A percentile compares a stretch with the other conserved stretches of the same genome.
These are phyloP conservation scores for Diaporthe australafricana DNA, from an alignment of 2,329 filamentous ascomycete species.

Conservation along the genomic window DNA sequence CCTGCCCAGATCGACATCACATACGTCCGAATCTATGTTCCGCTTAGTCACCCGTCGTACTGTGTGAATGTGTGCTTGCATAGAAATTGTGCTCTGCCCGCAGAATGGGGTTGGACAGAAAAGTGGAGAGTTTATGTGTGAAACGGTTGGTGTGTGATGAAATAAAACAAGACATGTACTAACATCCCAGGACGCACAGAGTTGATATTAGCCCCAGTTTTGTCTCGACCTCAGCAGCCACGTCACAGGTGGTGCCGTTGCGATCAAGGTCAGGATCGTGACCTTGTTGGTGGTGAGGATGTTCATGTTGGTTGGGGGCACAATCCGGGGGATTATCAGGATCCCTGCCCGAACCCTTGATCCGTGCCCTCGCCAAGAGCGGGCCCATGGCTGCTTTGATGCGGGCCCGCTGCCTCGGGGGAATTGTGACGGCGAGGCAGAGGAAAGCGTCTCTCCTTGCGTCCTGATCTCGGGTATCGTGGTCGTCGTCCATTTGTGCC, in stretches of 20 bases:
- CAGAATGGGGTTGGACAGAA: not conserved
- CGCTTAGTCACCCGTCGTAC: slow-evolving; percentile 3
- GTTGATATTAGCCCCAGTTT: slow-evolving; percentile 34
- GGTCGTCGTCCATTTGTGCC: slow-evolving; percentile 32
- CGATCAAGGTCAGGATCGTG: not conserved
- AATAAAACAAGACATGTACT: slow-evolving; percentile 3
- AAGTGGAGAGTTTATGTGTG: not conserved
- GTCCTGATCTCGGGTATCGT: slow-evolving; percentile 16
- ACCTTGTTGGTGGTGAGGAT: not conserved
- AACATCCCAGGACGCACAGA: slow-evolving; percentile 36
- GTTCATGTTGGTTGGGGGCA: slow-evolving; percentile 18
- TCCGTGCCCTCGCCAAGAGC: slow-evolving; percentile 33
- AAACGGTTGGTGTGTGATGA: not conserved
- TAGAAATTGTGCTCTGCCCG: not conserved
- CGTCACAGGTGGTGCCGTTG: not conserved
- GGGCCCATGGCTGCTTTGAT: slow-evolving; percentile 29
- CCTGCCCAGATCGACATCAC: slow-evolving; percentile 33
- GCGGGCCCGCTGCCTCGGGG: slow-evolving; percentile 32
- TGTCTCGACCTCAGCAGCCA: slow-evolving; percentile 30
- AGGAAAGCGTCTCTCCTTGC: slow-evolving; percentile 37
- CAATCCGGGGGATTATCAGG: not conserved
- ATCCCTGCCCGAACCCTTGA: slow-evolving; percentile 33
- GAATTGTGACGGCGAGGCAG: slow-evolving; percentile 36
- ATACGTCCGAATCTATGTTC: slow-evolving; percentile 35
- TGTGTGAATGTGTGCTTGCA: not conserved